Conservation (phyloP, 352 stramenopile species). For the Pythium phragmiticola region DNA sequence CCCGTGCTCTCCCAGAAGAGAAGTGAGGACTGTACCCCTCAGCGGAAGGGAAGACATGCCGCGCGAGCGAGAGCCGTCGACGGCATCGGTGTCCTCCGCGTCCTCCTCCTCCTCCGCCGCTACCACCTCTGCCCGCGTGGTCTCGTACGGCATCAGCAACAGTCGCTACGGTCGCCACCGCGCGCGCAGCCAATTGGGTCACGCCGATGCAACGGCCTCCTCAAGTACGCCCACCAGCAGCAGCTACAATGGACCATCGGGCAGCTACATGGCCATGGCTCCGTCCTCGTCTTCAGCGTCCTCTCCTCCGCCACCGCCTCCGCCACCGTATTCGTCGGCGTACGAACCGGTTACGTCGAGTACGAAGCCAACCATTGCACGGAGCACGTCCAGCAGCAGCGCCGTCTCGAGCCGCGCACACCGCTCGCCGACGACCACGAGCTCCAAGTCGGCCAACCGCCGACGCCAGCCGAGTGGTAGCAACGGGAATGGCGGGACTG, state of each 20-base stretch:
- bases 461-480: conserved; percentile 8
- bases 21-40: too few species aligned
- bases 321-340: conserved; percentile 16
- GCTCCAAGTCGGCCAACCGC: conserved; percentile 3
- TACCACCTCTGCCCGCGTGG: background rate
- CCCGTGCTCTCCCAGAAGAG: background rate
- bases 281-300: conserved; percentile 8
- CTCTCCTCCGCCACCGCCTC: conserved; percentile 20
- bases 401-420: conserved; percentile 16
- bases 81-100: conserved; percentile 16
- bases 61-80: conserved; percentile 17
- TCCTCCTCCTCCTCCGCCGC: conserved; percentile 12
- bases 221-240: background rate
- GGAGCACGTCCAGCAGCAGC: conserved; percentile 22
- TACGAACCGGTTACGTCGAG: conserved; percentile 19
- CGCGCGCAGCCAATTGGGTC: conserved; percentile 28
- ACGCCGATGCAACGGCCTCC: background rate
- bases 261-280: conserved; percentile 8
- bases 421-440: conserved; percentile 13
- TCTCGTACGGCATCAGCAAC: conserved; percentile 22
- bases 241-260: background rate
- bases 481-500: conserved; percentile 7
- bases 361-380: conserved; percentile 21
- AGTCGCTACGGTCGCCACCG: conserved; percentile 29
- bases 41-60: background rate